Evolutionary conservation across 2,329 filamentous ascomycete species (phyloP), one percentile per base, ranked within the genome.

Genomic region (Leptographium procerum): DNA sequence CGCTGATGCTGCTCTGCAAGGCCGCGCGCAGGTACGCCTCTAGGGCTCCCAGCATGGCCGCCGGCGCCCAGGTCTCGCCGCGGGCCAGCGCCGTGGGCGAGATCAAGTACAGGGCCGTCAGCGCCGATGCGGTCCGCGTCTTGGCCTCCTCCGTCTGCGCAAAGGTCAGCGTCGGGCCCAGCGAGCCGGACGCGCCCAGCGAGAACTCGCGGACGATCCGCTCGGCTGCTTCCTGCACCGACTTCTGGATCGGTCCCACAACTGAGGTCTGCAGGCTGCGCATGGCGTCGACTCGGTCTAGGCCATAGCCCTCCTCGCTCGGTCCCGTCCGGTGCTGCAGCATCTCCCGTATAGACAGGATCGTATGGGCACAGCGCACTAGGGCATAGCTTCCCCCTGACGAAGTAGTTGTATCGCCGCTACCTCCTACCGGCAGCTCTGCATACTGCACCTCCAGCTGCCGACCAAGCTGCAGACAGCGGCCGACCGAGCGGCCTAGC

Each of bases 361-460:
- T 75, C 0, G 89, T 91, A 68, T 91, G 84, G 0, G 89, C 84
- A 55, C 89, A 94, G 50, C 89, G 80, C n/a, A 95, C 83, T 66
- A 96, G 80, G 1, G 88, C 87, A n/a, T n/a, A n/a, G n/a, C n/a
- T n/a, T n/a, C n/a, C n/a, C n/a, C n/a, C n/a, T n/a, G n/a, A n/a
- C n/a, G n/a, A n/a, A n/a, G n/a, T n/a, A n/a, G n/a, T n/a, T n/a
- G n/a, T n/a, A n/a, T n/a, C n/a, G n/a, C n/a, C n/a, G n/a, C n/a
- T n/a, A 96, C 79, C 1, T 88, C 87, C 52, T 84, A 78, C 55
- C 5, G 24, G 5, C 16, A 58, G 19, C 70, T 95, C 91, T 0
- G 82, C 76, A 67, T 95, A 81, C 69, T 95, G 88, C n/a, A 88
- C 81, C 69, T 97, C 90, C 13, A 99, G 79, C 73, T 95, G 90